phyloP scores from a whole-genome alignment of 805 yeast species.

The Lipomyces kockii region DNA sequence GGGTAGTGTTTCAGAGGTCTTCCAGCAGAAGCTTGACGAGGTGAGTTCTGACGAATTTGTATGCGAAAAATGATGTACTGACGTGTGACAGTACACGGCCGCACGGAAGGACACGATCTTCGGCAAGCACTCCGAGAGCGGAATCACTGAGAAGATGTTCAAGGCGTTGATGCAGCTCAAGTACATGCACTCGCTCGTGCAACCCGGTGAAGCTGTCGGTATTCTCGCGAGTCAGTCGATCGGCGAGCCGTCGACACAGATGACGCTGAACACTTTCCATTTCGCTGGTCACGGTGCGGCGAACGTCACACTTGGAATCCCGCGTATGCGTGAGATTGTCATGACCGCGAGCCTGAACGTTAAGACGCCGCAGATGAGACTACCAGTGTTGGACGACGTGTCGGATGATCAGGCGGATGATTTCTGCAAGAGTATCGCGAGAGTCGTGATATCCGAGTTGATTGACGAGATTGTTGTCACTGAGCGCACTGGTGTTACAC shows the following conservation, averaged over 20 bases:
- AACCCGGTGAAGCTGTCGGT: constrained; percentile 99
- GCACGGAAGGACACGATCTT: constrained; percentile 28
- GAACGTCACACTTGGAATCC: constrained; percentile 98
- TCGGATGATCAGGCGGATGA: constrained; percentile 86
- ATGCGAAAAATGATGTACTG: not conserved
- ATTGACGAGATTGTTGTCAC: constrained; percentile 83
- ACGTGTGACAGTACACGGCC: constrained; percentile 13
- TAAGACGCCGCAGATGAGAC: constrained; percentile 98
- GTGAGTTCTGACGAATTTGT: constrained; percentile 44
- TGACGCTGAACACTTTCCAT: constrained; percentile 96
- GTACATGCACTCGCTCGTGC: constrained; percentile 91
- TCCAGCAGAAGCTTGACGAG: constrained; percentile 76
- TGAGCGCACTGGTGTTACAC: constrained; percentile 76
- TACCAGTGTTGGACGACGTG: constrained; percentile 82
- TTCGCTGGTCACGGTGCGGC: constrained; percentile 99
- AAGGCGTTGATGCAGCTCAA: constrained; percentile 96
- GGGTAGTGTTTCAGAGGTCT: constrained; percentile 91
- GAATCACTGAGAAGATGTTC: constrained; percentile 78
- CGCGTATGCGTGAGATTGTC: constrained; percentile 99
- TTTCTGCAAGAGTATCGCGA: constrained; percentile 88
- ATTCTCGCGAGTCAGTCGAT: constrained; percentile 97
- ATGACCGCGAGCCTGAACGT: constrained; percentile 97
- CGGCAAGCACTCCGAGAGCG: constrained; percentile 45
- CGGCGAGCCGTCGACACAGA: constrained; percentile 99
- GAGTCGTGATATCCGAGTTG: constrained; percentile 83